Evolutionary conservation across 305 asterid species (phyloP), one percentile per base, ranked within the genome.

Genomic region (Fraxinus latifolia): DNA sequence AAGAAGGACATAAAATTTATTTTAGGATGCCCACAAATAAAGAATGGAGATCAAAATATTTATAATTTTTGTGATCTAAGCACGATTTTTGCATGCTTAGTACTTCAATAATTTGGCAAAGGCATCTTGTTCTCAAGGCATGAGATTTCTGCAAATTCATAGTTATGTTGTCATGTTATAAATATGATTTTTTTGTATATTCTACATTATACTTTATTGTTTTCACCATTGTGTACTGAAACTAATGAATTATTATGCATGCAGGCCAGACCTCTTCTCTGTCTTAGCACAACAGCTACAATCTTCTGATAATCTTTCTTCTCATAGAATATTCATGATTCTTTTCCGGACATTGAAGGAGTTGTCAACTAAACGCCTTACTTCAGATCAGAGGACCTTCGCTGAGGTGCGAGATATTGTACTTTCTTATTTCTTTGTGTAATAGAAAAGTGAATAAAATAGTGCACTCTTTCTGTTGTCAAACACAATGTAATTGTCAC

Each of bases 181-280:
- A 67, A 79, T 31, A 32, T 65, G 73, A 32, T 71, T 70, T 27
- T 70, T 39, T 53, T 7, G 31, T 72, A 53, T 39, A 11, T 53
- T 82, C 47, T n/a, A 67, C 39, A 39, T 79, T 33, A 67, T 32
- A 60, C 47, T 77, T 75, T 73, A 65, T 23, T 80, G 17, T 32
- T 42, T 68, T 60, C 39, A 3, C 53, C 82, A 44, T 32, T 33
- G 14, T 65, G 77, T 37, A 27, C 71, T 74, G 80, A 50, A 67
- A 79, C 74, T 80, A 65, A 77, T 88, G 82, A 83, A 58, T 82
- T 60, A 82, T 82, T 85, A 47, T 36, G 85, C 79, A 19, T 83
- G 85, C 98, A 96, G 99, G 98, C 88, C 98, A 82, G 99, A 96
- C 79, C 90, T 96, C 86, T 91, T 96, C 85, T 94, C 98, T 47